Evolutionary conservation across 805 yeast species (phyloP).

Genomic region (Kodamaea neixiangensis): DNA sequence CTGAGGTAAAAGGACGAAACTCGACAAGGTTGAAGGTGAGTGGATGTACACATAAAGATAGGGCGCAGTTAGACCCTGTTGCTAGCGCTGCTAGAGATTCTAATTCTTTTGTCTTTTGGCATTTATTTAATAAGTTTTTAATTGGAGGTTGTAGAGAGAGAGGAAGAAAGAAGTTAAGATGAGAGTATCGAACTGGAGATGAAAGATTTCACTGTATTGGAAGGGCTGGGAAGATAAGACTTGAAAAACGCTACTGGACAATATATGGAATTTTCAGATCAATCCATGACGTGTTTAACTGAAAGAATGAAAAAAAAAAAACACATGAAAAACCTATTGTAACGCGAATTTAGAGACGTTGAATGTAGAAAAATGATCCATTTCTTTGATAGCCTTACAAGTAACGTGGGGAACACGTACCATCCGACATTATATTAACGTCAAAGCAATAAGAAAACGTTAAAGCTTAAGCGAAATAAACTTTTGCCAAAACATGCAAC

Average conservation of each 20-base stretch:
- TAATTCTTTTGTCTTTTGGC: slow-evolving; percentile 1
- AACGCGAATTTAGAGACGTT: neutral
- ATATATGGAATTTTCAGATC: too few relatives aligned
- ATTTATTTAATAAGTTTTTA: slow-evolving; percentile 3
- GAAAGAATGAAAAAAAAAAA: neutral
- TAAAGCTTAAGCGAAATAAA: neutral
- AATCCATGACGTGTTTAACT: too few relatives aligned
- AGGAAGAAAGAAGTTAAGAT: neutral
- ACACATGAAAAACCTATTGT: neutral
- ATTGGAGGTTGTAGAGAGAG: neutral
- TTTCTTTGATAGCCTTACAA: neutral
- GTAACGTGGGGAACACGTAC: neutral
- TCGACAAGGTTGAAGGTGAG: neutral
- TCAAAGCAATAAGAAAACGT: neutral
- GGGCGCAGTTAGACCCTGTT: neutral
- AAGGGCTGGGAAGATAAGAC: too few relatives aligned
- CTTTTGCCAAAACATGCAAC: neutral
- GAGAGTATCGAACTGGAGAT: neutral
- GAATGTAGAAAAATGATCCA: neutral
- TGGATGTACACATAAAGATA: neutral
- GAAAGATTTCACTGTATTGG: neutral
- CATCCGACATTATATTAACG: neutral
- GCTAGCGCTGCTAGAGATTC: neutral
- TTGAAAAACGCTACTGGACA: too few relatives aligned
- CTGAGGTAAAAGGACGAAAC: neutral